Conservation (phyloP, 345 rosid genomes). For the Citrus unshiu region DNA sequence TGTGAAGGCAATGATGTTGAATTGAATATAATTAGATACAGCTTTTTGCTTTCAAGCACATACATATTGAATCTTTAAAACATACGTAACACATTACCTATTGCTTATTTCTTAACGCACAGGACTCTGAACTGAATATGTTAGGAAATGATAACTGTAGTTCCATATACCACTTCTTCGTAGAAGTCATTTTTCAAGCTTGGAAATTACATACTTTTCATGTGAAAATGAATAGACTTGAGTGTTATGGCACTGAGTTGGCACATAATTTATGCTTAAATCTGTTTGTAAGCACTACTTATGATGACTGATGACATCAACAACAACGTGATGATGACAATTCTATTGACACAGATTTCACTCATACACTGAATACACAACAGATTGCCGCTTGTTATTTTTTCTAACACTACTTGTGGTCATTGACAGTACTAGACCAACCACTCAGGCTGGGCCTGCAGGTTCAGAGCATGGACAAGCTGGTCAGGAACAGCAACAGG, state of each 20-base stretch:
- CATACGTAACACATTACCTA: too few relatives aligned
- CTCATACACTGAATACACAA: background rate
- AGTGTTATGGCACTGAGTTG: background rate
- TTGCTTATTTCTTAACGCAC: background rate
- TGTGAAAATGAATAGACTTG: background rate
- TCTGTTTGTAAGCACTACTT: background rate
- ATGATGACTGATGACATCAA: background rate
- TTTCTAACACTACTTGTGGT: background rate
- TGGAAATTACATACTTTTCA: background rate
- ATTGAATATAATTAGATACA: background rate
- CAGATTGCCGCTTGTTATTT: background rate
- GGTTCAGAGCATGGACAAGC: conserved; percentile 49
- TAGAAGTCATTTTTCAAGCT: background rate
- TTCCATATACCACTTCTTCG: background rate
- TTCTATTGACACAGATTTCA: background rate
- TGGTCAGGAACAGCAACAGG: conserved; percentile 55
- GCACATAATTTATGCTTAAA: background rate
- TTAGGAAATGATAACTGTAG: background rate
- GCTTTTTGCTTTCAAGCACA: background rate
- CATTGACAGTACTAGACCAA: conserved; percentile 27
- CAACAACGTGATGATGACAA: background rate
- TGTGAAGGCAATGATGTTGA: background rate
- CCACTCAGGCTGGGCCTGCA: conserved; percentile 35
- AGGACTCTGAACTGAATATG: background rate
- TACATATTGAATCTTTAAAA: background rate